Evolutionary conservation across 352 stramenopile species (phyloP).

Genomic region (Halophytophthora polymorphica): DNA sequence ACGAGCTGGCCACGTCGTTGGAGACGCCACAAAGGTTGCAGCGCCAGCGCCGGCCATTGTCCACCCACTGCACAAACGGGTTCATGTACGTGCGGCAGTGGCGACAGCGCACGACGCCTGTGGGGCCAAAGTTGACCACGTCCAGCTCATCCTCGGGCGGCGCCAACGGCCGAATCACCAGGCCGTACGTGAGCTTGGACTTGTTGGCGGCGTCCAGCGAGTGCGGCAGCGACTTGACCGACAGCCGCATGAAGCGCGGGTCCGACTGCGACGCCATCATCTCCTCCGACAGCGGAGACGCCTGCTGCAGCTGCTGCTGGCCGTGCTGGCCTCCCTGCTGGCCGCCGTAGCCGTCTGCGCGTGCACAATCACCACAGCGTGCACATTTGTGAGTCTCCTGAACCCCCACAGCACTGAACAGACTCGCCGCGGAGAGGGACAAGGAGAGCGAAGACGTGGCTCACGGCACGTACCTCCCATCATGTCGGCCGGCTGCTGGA

Average conservation of each 20-base stretch:
- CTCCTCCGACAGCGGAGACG: constrained; percentile 55
- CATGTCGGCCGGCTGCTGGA: constrained; percentile 75
- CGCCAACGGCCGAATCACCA: constrained; percentile 83
- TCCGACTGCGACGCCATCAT: constrained; percentile 76
- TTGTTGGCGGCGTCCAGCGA: constrained; percentile 83
- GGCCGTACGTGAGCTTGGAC: constrained; percentile 79
- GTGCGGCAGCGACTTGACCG: constrained; percentile 71
- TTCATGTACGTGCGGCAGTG: constrained; percentile 91
- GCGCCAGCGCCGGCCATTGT: constrained; percentile 83
- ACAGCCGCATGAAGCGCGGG: constrained; percentile 80
- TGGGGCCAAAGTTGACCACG: constrained; percentile 86
- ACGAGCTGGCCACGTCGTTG: constrained; percentile 92
- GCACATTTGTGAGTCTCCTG: constrained; percentile 4
- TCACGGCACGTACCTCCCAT: constrained; percentile 68
- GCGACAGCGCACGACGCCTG: constrained; percentile 83
- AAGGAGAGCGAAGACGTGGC: constrained; percentile 11
- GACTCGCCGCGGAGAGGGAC: no score
- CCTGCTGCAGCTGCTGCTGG: constrained; percentile 49
- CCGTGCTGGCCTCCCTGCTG: constrained; percentile 31
- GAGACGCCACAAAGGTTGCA: constrained; percentile 89
- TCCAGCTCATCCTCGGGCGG: constrained; percentile 64
- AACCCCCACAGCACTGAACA: not conserved
- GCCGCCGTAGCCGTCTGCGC: constrained; percentile 53
- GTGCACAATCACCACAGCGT: constrained; percentile 5
- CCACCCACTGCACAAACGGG: constrained; percentile 87